phyloP scores from a whole-genome alignment of 208 protist genomes.

The Trypanosoma platydactyli region DNA sequence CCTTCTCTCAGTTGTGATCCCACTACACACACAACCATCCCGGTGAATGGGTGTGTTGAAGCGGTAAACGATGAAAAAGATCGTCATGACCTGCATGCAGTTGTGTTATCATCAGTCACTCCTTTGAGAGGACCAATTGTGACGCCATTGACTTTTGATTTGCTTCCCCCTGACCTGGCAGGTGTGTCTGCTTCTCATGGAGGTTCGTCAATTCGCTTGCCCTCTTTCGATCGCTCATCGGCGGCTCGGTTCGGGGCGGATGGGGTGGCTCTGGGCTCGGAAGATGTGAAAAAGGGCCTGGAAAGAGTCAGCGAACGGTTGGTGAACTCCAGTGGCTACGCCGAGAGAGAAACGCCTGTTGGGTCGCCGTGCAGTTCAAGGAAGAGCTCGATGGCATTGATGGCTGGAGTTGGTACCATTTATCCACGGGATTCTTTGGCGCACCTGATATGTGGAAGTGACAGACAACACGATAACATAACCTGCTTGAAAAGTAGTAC shows the following conservation, averaged over 20 bases:
- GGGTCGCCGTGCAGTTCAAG: neutral
- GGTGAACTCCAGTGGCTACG: neutral
- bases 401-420: neutral
- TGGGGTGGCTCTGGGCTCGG: neutral
- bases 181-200: neutral
- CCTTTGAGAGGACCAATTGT: neutral
- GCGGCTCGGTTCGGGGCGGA: neutral
- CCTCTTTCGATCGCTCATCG: neutral
- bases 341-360: neutral
- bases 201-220: neutral
- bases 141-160: neutral
- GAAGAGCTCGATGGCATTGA: neutral
- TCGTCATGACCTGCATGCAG: no score
- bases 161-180: neutral
- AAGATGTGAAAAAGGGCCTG: neutral
- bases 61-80: no score
- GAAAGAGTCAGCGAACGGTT: neutral
- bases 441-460: neutral
- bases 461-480: neutral
- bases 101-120: no score
- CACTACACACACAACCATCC: no score
- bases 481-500: neutral
- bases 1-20: no score
- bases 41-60: no score
- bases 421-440: neutral